phyloP scores from a whole-genome alignment of 179 eudicot species.

The Drosera spatulata region DNA sequence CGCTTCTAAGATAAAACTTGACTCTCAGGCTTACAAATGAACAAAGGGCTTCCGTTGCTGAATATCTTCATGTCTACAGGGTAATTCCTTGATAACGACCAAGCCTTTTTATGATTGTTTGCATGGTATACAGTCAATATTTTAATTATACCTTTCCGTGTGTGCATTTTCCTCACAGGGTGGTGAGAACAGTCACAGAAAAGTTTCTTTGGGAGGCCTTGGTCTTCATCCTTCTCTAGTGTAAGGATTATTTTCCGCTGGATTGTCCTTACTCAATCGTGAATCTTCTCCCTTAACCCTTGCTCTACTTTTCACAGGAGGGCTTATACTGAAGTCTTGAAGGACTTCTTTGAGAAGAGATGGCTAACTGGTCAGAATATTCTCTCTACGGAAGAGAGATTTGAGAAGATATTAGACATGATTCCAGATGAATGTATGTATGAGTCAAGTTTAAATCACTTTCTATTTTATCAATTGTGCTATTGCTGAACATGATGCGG shows the following conservation, averaged over 20 bases:
- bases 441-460: neutral
- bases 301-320: conserved; percentile 42
- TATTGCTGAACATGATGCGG: neutral
- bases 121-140: too few relatives aligned
- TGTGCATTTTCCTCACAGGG: conserved; percentile 33
- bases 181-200: conserved; percentile 54
- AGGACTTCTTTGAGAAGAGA: conserved; percentile 51
- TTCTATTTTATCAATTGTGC: neutral
- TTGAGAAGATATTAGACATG: conserved; percentile 71
- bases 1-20: conserved; percentile 4
- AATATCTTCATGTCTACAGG: conserved; percentile 77
- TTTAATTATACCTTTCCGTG: too few relatives aligned
- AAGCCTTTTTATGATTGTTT: too few relatives aligned
- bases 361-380: conserved; percentile 51
- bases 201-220: conserved; percentile 48
- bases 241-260: conserved; percentile 30
- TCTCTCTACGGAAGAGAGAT: conserved; percentile 60
- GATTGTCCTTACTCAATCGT: neutral
- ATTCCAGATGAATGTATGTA: conserved; percentile 85
- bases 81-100: conserved; percentile 14
- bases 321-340: conserved; percentile 58
- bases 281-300: neutral
- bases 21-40: conserved; percentile 65
- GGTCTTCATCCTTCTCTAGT: conserved; percentile 71
- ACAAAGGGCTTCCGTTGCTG: conserved; percentile 77